Evolutionary conservation across 2,329 filamentous ascomycete species (phyloP).

Genomic region (Hyphodiscus sp.): DNA sequence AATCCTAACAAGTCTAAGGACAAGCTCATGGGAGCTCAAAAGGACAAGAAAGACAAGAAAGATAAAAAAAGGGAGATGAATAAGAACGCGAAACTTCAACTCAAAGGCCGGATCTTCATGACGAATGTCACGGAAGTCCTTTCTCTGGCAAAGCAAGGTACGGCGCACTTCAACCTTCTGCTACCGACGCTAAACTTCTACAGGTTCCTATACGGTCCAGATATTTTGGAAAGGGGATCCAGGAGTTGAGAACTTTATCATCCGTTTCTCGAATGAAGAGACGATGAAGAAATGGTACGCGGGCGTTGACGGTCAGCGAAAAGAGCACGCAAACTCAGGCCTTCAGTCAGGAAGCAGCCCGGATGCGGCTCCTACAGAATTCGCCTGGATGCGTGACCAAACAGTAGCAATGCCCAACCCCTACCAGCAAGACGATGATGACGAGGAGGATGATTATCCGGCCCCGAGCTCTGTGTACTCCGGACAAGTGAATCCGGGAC

Average conservation of each 20-base stretch:
- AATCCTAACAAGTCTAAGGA: slow-evolving; percentile 74
- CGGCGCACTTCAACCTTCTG: slow-evolving; percentile 23
- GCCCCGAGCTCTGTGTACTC: slow-evolving; percentile 30
- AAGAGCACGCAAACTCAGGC: slow-evolving; percentile 48
- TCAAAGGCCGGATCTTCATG: slow-evolving; percentile 98
- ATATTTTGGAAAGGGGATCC: slow-evolving; percentile 99
- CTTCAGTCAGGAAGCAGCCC: slow-evolving; percentile 40
- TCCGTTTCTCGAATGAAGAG: slow-evolving; percentile 88
- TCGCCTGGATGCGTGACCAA: slow-evolving; percentile 70
- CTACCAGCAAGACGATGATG: slow-evolving; percentile 61
- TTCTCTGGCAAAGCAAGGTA: slow-evolving; percentile 81
- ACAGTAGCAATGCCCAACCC: slow-evolving; percentile 69
- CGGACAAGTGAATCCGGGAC: slow-evolving; percentile 40
- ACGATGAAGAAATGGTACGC: slow-evolving; percentile 87
- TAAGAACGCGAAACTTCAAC: slow-evolving; percentile 71
- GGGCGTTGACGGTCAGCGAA: slow-evolving; percentile 71
- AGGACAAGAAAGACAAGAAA: slow-evolving; percentile 70
- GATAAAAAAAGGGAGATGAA: slow-evolving; percentile 64
- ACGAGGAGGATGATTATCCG: slow-evolving; percentile 50
- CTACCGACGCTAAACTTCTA: slow-evolving; percentile 25
- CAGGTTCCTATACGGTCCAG: slow-evolving; percentile 88
- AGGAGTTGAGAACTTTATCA: slow-evolving; percentile 91
- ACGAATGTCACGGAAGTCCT: slow-evolving; percentile 96
- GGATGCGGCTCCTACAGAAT: slow-evolving; percentile 49
- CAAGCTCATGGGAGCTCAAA: slow-evolving; percentile 59